Evolutionary conservation across 1,139 yeast genomes (phyloP).

Genomic region (Meyerozyma sp.): DNA sequence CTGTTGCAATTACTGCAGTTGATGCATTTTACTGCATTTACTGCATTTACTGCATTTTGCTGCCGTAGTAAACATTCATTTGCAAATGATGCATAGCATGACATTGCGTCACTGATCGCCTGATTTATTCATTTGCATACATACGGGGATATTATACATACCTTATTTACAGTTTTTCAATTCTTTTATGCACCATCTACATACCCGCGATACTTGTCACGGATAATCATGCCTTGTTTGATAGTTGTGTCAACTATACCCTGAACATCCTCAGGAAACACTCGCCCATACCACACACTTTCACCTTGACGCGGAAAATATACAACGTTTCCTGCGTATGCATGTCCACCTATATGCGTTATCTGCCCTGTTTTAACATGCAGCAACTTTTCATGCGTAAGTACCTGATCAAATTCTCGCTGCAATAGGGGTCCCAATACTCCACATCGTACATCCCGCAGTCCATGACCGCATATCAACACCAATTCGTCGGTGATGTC

Average conservation of each 20-base stretch:
- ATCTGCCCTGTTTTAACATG: conserved; percentile 47
- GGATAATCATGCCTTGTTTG: conserved; percentile 39
- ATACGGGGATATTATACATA: background rate
- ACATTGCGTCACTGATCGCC: background rate
- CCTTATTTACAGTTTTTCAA: background rate
- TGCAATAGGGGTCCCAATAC: conserved; percentile 51
- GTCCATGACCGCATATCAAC: conserved; percentile 61
- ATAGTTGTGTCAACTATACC: conserved; percentile 58
- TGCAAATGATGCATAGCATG: background rate
- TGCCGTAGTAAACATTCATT: background rate
- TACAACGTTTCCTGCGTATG: conserved; percentile 70
- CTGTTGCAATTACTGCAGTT: too few species aligned
- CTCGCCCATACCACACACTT: conserved; percentile 69
- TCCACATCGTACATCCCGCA: conserved; percentile 67
- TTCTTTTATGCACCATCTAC: background rate
- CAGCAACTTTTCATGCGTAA: conserved; percentile 21
- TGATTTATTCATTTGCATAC: background rate
- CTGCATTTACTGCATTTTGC: too few species aligned
- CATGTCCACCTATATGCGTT: conserved; percentile 77
- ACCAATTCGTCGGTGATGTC: conserved; percentile 23
- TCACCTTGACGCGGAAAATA: conserved; percentile 40
- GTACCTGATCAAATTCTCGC: conserved; percentile 44
- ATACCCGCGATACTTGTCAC: conserved; percentile 49
- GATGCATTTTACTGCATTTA: too few species aligned
- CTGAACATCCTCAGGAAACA: conserved; percentile 58